These are phyloP conservation scores for Anisodus acutangulus DNA, from an alignment of 257 asterid species.

Conservation along the genomic window DNA sequence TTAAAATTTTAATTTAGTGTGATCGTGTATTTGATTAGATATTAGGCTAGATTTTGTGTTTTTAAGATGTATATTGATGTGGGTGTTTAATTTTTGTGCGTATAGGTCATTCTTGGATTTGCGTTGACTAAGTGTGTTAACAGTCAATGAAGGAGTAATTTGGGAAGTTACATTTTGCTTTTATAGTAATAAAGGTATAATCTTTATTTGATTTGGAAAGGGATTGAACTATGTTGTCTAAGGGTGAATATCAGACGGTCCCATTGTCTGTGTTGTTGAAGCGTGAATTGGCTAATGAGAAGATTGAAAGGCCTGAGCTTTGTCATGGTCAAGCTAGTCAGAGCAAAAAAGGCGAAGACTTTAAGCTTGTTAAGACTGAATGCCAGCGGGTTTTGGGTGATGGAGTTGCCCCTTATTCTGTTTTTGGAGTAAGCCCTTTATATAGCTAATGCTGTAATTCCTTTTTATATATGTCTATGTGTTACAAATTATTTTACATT, in stretches of 20 bases:
- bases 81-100: constrained; percentile 27
- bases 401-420: constrained; percentile 89
- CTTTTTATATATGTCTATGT: not conserved
- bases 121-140: constrained; percentile 46
- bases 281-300: constrained; percentile 92
- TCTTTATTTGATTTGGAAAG: constrained; percentile 32
- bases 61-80: constrained; percentile 23
- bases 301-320: constrained; percentile 86
- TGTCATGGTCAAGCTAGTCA: constrained; percentile 81
- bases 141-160: constrained; percentile 45
- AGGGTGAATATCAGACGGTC: constrained; percentile 85
- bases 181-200: constrained; percentile 32
- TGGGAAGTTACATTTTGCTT: constrained; percentile 15
- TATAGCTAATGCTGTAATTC: not conserved
- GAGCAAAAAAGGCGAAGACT: constrained; percentile 98
- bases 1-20: not conserved
- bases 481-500: not conserved
- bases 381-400: constrained; percentile 85
- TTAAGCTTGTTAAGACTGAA: constrained; percentile 82
- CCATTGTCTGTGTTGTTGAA: constrained; percentile 91
- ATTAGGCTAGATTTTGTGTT: not conserved
- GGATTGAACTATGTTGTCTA: constrained; percentile 70
- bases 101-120: constrained; percentile 58
- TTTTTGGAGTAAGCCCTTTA: constrained; percentile 65
- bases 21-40: constrained; percentile 18